Percentiles rank a stretch among this genome's conserved stretches.
phyloP scores from a whole-genome alignment of 2,329 filamentous ascomycete species.

The Stemphylium vesicarium region DNA sequence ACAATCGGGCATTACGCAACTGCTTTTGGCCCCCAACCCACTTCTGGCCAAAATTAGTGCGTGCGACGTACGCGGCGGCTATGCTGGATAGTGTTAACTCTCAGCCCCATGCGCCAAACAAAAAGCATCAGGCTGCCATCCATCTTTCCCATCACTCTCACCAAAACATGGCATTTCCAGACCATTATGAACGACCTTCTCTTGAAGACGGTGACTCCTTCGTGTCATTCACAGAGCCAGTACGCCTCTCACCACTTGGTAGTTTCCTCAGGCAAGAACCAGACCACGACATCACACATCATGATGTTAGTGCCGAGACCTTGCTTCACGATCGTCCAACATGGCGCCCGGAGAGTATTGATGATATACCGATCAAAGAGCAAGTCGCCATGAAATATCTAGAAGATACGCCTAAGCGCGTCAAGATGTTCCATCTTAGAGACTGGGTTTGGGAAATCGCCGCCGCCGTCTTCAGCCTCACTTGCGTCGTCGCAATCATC shows the following conservation, averaged over 20 bases:
- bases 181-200: not conserved
- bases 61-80: too few species aligned
- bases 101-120: too few species aligned
- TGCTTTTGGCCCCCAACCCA: too few species aligned
- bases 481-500: slow-evolving; percentile 5
- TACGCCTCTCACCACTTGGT: not conserved
- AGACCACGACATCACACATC: too few species aligned
- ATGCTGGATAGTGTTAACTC: too few species aligned
- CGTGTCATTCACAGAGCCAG: not conserved
- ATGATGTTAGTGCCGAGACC: too few species aligned
- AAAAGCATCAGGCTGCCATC: not conserved
- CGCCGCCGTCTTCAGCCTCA: slow-evolving; percentile 6
- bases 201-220: not conserved
- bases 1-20: too few species aligned
- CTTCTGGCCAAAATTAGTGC: too few species aligned
- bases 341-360: not conserved
- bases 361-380: not conserved
- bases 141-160: not conserved
- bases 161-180: not conserved
- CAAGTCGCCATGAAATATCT: not conserved
- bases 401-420: not conserved
- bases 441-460: slow-evolving; percentile 20
- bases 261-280: too few species aligned
- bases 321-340: too few species aligned
- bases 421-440: not conserved